phyloP scores from a whole-genome alignment of 306 rosid species.

The Medicago arabica region DNA sequence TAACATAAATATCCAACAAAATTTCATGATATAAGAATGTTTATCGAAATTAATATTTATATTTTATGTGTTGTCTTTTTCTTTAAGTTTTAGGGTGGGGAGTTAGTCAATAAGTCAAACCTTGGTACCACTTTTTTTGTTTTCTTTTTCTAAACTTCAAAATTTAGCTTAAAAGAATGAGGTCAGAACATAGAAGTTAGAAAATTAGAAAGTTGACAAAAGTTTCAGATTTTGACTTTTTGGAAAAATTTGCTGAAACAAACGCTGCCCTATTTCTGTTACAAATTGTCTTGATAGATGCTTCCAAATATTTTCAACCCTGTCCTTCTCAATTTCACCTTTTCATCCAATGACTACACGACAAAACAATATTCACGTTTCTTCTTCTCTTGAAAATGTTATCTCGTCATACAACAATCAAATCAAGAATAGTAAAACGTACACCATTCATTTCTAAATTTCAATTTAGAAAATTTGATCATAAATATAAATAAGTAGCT shows the following conservation, averaged over 20 bases:
- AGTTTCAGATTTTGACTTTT: constrained; percentile 70
- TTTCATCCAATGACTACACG: constrained; percentile 31
- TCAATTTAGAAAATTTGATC: background rate
- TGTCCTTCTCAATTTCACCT: constrained; percentile 47
- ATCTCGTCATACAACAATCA: constrained; percentile 40
- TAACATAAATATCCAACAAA: background rate
- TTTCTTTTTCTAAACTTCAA: background rate
- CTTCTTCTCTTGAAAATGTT: constrained; percentile 35
- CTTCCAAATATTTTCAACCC: constrained; percentile 66
- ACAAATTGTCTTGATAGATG: constrained; percentile 53
- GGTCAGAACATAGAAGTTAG: constrained; percentile 37
- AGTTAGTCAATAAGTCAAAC: constrained; percentile 46
- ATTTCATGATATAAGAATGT: no score
- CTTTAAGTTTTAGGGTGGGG: background rate
- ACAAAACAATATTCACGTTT: constrained; percentile 37
- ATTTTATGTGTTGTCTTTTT: constrained; percentile 38
- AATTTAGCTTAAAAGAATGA: background rate
- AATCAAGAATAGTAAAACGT: background rate
- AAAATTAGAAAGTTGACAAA: constrained; percentile 56
- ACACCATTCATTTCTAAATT: constrained; percentile 11
- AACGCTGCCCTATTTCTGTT: constrained; percentile 46
- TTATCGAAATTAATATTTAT: no score
- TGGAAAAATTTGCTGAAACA: constrained; percentile 51
- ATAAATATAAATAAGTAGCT: no score
- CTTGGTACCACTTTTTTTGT: constrained; percentile 27